Base-by-base conservation (phyloP, 2,329 filamentous ascomycete species). In the Didymella glomerata region DNA sequence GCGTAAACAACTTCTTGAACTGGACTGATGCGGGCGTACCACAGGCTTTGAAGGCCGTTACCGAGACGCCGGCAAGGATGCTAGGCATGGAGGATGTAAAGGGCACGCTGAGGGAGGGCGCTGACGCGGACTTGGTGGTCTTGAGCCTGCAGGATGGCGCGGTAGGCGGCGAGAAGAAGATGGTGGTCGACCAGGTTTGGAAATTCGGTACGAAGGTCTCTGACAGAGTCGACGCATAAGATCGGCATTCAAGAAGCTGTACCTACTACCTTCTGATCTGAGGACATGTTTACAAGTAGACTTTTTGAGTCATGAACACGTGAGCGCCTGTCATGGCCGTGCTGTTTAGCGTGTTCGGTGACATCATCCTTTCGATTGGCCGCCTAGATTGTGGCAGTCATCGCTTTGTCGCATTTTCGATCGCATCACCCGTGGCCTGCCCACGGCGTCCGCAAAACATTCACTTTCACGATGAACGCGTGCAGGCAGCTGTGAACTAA, bases 1-100 rank as follows among this genome's bases (percentile, higher is more conserved):
- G 92, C 68, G 87, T 93, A 54, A 90, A 88, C 71, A 95, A 95
- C 76, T 93, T 95, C 75, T 81, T 92, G 66, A 84, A 84, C 58
- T 94, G 89, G 88, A 88, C 88, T 1, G 89, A 88, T 14, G 84
- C 86, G 5, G 83, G 82, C 34, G 83, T 93, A 34, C 86, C 90
- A 0, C 84, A 88, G 70, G 90, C 89, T 1, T 77, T 95, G 45
- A 85, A 84, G 63, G 85, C 90, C 9, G 91, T 93, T 28, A 95
- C 92, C 0, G 81, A 85, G 32, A 93, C 91, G 0, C 92, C 92
- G 0, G 91, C 92, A 1, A 84, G 83, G 47, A 92, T 95, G 90
- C 79, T 95, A 18, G 89, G 89, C 0, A 70, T 93, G 41, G 78
- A 86, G 49, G 83, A 81, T 11, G 76, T 84, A 48, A 95, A 95